A percentile compares a stretch with the other conserved stretches of the same genome.
These are phyloP conservation scores for Vicia faba DNA, from an alignment of 306 rosid genomes.

Conservation along the genomic window DNA sequence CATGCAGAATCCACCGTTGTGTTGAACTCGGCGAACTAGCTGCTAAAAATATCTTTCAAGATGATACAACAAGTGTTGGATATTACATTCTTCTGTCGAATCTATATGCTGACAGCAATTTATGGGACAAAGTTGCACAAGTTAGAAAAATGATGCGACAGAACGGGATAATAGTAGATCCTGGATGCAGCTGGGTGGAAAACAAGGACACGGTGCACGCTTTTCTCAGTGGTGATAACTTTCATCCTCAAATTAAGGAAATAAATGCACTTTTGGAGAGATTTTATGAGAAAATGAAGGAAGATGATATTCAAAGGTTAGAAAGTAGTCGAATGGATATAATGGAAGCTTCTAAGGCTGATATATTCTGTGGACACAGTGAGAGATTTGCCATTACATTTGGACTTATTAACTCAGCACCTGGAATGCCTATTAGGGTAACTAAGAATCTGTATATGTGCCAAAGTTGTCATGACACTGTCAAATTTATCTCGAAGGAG, in stretches of 20 bases:
- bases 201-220: constrained; percentile 83
- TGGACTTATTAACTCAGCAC: constrained; percentile 75
- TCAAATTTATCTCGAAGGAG: constrained; percentile 71
- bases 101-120: constrained; percentile 63
- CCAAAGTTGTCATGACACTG: constrained; percentile 65
- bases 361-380: constrained; percentile 91
- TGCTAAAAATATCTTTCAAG: constrained; percentile 59
- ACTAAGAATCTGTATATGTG: constrained; percentile 93
- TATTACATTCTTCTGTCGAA: constrained; percentile 79
- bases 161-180: constrained; percentile 73
- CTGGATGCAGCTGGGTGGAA: constrained; percentile 98
- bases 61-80: constrained; percentile 60
- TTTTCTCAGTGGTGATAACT: constrained; percentile 73
- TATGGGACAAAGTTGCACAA: constrained; percentile 76
- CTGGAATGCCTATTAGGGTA: constrained; percentile 85
- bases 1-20: constrained; percentile 69
- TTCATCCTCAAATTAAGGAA: constrained; percentile 72
- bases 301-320: constrained; percentile 40
- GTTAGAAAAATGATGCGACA: constrained; percentile 71
- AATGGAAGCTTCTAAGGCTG: constrained; percentile 78
- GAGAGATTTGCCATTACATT: constrained; percentile 81
- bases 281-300: constrained; percentile 76
- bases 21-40: constrained; percentile 89
- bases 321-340: constrained; percentile 44
- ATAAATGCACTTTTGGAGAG: constrained; percentile 61